These are phyloP conservation scores for Pseudonitzschia multiseries DNA, from an alignment of 108 stramenopile species.

Conservation along the genomic window DNA sequence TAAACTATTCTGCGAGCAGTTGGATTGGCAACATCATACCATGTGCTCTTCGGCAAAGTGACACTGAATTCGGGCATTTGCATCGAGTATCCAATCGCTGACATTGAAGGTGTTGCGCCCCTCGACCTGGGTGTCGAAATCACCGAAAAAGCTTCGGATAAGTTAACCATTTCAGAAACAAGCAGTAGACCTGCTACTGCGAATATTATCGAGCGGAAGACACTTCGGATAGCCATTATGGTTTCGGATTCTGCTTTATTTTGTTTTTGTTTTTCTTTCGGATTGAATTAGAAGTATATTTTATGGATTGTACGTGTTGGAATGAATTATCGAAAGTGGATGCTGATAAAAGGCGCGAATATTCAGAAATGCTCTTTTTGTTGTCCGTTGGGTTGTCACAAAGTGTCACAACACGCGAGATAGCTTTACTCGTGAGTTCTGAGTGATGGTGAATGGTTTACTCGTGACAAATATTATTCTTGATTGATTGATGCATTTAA, in stretches of 20 bases:
- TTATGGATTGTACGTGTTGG: neutral
- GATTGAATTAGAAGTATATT: neutral
- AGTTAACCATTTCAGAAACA: neutral
- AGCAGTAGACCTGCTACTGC: neutral
- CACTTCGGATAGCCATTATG: neutral
- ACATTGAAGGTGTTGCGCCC: neutral
- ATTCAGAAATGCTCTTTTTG: neutral
- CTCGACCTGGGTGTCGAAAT: neutral
- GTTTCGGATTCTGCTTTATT: neutral
- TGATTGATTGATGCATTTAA: neutral
- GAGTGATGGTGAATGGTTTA: neutral
- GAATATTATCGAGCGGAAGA: neutral
- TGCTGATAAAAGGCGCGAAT: neutral
- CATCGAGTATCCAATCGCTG: constrained; percentile 20
- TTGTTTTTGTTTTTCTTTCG: neutral
- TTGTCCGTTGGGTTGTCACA: neutral
- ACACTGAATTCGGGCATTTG: constrained; percentile 22
- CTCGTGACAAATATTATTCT: neutral
- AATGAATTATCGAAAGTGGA: neutral
- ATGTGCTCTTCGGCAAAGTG: constrained; percentile 30
- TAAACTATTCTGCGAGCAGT: constrained; percentile 27
- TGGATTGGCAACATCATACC: constrained; percentile 36
- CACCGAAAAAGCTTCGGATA: constrained; percentile 4
- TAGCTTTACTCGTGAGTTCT: neutral
- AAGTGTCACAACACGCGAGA: neutral